phyloP scores from a whole-genome alignment of 768 basidiomycete genomes.

The Amanita polypyramis region DNA sequence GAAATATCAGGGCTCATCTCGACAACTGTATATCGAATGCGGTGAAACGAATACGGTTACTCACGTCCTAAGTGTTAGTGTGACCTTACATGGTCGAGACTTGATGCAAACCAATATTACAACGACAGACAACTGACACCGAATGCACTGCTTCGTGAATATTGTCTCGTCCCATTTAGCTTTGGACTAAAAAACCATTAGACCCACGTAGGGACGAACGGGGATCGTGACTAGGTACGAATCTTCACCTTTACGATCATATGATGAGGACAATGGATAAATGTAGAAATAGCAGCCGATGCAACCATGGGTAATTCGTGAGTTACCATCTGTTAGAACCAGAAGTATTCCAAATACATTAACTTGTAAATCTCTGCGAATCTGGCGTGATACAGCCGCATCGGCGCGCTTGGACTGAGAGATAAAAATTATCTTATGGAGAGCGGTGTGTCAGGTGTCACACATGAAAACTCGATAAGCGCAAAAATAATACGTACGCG shows the following conservation, averaged over 20 bases:
- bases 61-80: neutral
- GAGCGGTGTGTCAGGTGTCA: neutral
- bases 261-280: neutral
- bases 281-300: neutral
- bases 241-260: constrained; percentile 1
- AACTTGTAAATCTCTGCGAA: neutral
- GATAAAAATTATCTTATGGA: neutral
- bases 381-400: neutral
- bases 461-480: neutral
- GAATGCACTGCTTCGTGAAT: neutral
- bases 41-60: constrained; percentile 1
- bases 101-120: neutral
- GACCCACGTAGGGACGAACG: neutral
- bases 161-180: neutral
- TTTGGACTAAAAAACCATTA: neutral
- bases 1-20: neutral
- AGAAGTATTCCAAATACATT: neutral
- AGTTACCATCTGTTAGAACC: neutral
- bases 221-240: neutral
- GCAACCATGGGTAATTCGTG: neutral
- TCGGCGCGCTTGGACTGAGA: neutral
- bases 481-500: neutral
- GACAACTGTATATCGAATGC: neutral
- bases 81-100: neutral
- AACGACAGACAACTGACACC: neutral